Evolutionary conservation across 2,329 filamentous ascomycete species (phyloP), one percentile per base, ranked within the genome.

Genomic region (Venturia aucupariae): DNA sequence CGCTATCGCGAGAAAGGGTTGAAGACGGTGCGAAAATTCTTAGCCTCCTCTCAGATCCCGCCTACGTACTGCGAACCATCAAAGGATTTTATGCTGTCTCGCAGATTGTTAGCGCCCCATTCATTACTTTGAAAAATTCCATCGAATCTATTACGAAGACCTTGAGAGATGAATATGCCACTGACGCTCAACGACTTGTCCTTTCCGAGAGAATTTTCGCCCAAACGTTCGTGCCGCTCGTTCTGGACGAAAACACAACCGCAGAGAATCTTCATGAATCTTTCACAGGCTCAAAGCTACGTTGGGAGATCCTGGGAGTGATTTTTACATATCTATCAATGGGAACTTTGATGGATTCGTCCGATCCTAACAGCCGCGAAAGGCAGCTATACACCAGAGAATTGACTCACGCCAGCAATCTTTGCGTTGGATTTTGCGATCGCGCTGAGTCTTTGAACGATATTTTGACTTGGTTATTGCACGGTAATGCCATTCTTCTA

Each of bases 381-480:
- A 51, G 51, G 24, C 41, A 39, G 24, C 46, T 38, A 17, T 63
- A 59, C 32, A 46, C 46, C 2, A 46, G 35, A 13, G 62, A 63
- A 30, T 51, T 63, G 30, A 63, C 62, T 13, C 27, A 44, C 17
- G 62, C 62, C 22, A 63, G 62, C 35, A 63, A 63, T 57, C 51
- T 63, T 1, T 63, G 62, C 30, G 51, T 63, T 42, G 46, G 42
- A 6, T 63, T 63, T 30, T 63, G 62, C 35, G 62, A 63, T 57
- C 62, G 62, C 15, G 46, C 62, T 22, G 62, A 63, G 62, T 63
- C 62, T n/a, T 42, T 63, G 13, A 63, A 63, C 27, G 62, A 63
- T 27, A 15, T 63, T 51, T 38, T 63, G 3, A 32, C 51, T 35
- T 63, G 62, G 62, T 19, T 63, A 15, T 57, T 63, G 22, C 46